Evolutionary conservation across 1,284 basidiomycete species (phyloP).

Genomic region (Coniferiporia weirii): DNA sequence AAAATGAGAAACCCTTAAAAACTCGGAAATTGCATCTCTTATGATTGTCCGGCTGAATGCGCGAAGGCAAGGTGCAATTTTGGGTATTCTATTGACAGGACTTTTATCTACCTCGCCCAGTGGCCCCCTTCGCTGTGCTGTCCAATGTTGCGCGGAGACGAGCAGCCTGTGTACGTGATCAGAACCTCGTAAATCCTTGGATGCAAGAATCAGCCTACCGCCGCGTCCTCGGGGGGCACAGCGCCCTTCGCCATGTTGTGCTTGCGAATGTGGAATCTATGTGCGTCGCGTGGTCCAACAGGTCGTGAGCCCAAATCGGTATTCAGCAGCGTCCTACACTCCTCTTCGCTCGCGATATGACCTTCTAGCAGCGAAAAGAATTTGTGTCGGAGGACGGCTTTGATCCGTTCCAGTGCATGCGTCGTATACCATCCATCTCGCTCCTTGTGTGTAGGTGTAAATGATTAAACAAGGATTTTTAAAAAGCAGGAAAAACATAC

Average conservation of each 20-base stretch:
- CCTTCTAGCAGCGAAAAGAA: conserved; percentile 82
- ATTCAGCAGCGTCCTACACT: conserved; percentile 60
- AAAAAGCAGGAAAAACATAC: conserved; percentile 40
- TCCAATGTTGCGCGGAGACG: conserved; percentile 19
- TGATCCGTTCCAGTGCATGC: conserved; percentile 74
- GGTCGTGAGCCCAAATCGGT: conserved; percentile 27
- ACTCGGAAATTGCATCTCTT: background rate
- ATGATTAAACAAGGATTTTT: background rate
- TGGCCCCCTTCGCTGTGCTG: conserved; percentile 8
- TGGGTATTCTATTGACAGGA: conserved; percentile 44
- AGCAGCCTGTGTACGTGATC: conserved; percentile 5
- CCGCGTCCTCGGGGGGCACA: conserved; percentile 70
- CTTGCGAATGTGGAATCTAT: conserved; percentile 53
- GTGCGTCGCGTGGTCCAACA: conserved; percentile 25
- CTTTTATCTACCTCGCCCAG: conserved; percentile 32
- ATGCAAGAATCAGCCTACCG: conserved; percentile 41
- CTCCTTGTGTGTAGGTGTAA: conserved; percentile 41
- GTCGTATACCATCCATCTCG: conserved; percentile 83
- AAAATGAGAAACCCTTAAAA: conserved; percentile 18
- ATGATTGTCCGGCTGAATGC: conserved; percentile 29
- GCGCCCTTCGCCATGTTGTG: conserved; percentile 85
- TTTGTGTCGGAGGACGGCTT: conserved; percentile 79
- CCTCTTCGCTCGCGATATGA: conserved; percentile 61
- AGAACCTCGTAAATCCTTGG: background rate
- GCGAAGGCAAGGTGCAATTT: conserved; percentile 28